A percentile compares a stretch with the other conserved stretches of the same genome.
Evolutionary conservation across 345 rosid species (phyloP).

Genomic region (Linum trigynum): DNA sequence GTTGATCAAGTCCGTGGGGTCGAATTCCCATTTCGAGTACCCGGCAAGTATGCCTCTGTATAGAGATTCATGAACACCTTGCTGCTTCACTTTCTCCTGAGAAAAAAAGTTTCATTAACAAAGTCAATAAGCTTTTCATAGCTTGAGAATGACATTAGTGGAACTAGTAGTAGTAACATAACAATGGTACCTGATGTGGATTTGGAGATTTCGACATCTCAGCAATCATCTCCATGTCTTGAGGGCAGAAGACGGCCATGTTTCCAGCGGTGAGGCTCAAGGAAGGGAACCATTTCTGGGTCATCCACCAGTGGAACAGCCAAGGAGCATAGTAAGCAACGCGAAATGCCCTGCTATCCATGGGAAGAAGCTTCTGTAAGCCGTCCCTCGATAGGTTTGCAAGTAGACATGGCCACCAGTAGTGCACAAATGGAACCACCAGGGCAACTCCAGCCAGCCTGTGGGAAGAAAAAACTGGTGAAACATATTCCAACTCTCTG

Average conservation of each 20-base stretch:
- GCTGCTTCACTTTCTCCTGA: slow-evolving; percentile 57
- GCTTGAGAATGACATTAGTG: background rate
- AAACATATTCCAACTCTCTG: background rate
- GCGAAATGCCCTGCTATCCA: slow-evolving; percentile 50
- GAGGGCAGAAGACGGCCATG: slow-evolving; percentile 27
- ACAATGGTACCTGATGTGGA: slow-evolving; percentile 35
- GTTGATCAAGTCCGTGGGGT: slow-evolving; percentile 48
- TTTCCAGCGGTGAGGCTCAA: slow-evolving; percentile 39
- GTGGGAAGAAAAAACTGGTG: slow-evolving; percentile 4
- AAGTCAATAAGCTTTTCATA: background rate
- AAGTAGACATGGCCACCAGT: slow-evolving; percentile 82
- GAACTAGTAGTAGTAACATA: no score
- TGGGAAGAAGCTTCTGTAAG: slow-evolving; percentile 25
- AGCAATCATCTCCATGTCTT: slow-evolving; percentile 35
- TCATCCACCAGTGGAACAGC: slow-evolving; percentile 82
- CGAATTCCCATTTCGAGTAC: slow-evolving; percentile 73
- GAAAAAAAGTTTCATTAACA: slow-evolving; percentile 5
- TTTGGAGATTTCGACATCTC: slow-evolving; percentile 30
- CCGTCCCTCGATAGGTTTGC: slow-evolving; percentile 27
- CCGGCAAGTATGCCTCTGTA: slow-evolving; percentile 50
- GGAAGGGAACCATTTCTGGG: slow-evolving; percentile 65
- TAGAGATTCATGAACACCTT: slow-evolving; percentile 60
- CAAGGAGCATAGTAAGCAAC: slow-evolving; percentile 66
- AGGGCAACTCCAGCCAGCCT: slow-evolving; percentile 62
- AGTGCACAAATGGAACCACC: slow-evolving; percentile 68